Conservation (phyloP, 129 eudicot genomes). For the Daucus carota region DNA sequence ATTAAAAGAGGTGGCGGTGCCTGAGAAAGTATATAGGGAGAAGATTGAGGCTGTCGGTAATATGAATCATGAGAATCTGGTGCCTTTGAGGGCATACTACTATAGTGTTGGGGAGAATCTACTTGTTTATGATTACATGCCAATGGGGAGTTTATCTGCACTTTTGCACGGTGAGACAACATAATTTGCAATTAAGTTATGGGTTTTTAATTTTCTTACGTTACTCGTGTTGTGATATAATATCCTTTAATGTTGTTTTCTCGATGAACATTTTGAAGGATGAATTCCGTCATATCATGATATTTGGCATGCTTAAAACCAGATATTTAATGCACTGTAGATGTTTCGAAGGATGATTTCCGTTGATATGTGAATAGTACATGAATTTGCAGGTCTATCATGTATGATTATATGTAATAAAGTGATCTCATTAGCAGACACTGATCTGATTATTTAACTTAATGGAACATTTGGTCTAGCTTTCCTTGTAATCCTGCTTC, state of each 20-base stretch:
- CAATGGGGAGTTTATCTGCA: conserved; percentile 17
- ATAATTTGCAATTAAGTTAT: neutral
- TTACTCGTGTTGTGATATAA: neutral
- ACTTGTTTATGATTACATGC: conserved; percentile 25
- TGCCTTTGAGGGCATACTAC: conserved; percentile 13
- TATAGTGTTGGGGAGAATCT: neutral
- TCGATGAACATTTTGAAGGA: neutral
- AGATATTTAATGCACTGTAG: too few species aligned
- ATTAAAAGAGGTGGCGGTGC: conserved; percentile 4
- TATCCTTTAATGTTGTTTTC: neutral
- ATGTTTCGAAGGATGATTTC: too few species aligned
- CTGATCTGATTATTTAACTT: neutral
- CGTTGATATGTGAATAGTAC: neutral
- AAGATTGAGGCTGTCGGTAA: conserved; percentile 8
- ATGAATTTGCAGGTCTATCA: neutral
- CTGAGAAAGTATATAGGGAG: conserved; percentile 15
- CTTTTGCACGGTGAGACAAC: conserved; percentile 18
- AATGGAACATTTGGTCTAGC: neutral
- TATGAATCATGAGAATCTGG: conserved; percentile 20
- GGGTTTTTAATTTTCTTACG: neutral
- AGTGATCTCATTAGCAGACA: neutral
- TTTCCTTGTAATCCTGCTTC: neutral
- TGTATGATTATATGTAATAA: neutral
- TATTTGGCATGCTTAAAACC: neutral
- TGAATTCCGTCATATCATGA: neutral